Conservation (phyloP, 2,329 filamentous ascomycete species). For the Sporothrix protearum region DNA sequence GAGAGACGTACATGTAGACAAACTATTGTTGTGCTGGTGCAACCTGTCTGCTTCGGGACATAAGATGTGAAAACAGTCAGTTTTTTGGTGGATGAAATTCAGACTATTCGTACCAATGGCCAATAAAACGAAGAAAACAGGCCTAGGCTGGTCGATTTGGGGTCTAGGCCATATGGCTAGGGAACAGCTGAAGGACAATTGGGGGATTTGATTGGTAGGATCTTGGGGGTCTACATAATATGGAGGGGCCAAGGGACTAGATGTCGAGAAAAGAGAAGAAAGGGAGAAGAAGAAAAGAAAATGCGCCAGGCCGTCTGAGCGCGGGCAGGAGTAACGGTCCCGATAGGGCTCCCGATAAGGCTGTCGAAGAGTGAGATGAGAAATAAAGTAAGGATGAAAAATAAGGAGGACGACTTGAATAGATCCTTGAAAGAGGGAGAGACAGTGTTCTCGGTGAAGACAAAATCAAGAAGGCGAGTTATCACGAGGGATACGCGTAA, state of each 20-base stretch:
- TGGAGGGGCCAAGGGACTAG: neutral
- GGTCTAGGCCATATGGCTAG: neutral
- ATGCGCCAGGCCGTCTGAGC: neutral
- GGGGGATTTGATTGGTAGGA: neutral
- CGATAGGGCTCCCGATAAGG: neutral
- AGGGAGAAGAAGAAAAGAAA: neutral
- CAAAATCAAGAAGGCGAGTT: neutral
- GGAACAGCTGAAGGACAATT: neutral
- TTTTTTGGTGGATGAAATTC: neutral
- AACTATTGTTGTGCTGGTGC: neutral
- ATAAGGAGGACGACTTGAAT: neutral
- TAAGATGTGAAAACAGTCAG: neutral
- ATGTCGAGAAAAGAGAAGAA: neutral
- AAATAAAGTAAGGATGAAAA: neutral
- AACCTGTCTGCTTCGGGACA: neutral
- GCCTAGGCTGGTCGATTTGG: neutral
- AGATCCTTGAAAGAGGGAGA: neutral
- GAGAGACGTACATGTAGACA: neutral
- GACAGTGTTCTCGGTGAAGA: neutral
- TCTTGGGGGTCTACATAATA: neutral
- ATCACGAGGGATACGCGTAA: neutral
- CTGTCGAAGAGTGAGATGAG: neutral
- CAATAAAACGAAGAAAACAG: neutral
- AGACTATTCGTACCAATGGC: neutral
- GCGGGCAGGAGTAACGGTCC: constrained; percentile 1